Base-by-base conservation (phyloP, 495 filamentous ascomycete species). In the Baudoinia panamericana region DNA sequence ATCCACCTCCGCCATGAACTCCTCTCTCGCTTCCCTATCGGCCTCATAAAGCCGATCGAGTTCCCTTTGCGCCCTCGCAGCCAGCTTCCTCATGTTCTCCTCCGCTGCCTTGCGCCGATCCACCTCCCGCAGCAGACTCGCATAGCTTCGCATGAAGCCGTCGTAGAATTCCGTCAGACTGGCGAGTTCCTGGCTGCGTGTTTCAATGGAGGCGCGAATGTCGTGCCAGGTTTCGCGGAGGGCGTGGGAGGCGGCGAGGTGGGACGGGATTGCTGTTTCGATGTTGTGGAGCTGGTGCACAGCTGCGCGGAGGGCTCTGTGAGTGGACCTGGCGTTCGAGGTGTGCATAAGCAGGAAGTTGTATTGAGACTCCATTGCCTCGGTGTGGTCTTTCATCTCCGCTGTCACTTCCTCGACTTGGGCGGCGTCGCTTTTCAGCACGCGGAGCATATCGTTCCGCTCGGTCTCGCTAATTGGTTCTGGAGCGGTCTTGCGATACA, bases 381-480 rank as follows among this genome's bases (percentile, higher is more conserved):
- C 66, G 16, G 83, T 73, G 30, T 73, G 74, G 41, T 84, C 77
- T 43, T 79, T 71, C 34, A 97, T 76, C 50, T 97, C 90, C 39
- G 67, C 60, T 2, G 93, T 78, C 11, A 95, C 90, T 50, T 92
- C 90, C 8, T 93, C 84, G 1, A 94, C 84, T 52, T 93, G 80
- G 4, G 66, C 65, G 4, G 90, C 82, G 56, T 97, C 90, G 40
- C 82, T 80, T 25, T 78, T 64, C 18, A 97, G 70, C 0, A 97
- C 80, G 21, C 68, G 66, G 4, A 96, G 66, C 75, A 96, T 84
- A 41, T 94, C 84, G 26, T 66, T 66, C 22, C 84, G 76, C 46
- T 93, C 84, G 36, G 76, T 72, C 2, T 80, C 70, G 2, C 72
- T 78, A 35, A 94, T 72, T 5, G 79, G 75, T 29, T 84, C 80